Conservation (phyloP, 768 basidiomycete genomes). For the Nidularia pulvinata region DNA sequence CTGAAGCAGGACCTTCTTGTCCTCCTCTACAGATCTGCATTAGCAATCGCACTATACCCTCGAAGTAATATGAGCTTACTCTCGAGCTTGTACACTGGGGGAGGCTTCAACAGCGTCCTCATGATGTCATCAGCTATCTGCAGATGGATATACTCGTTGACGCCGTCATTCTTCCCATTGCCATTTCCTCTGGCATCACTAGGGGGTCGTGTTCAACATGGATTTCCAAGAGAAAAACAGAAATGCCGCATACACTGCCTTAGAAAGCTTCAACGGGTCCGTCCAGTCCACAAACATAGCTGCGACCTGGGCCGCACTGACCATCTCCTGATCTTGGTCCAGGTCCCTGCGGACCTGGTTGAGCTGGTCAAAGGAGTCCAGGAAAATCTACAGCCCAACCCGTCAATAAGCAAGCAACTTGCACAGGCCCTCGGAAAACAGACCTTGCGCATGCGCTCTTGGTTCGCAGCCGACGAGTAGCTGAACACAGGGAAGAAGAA, state of each 20-base stretch:
- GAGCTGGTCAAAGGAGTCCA: constrained; percentile 39
- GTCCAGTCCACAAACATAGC: constrained; percentile 84
- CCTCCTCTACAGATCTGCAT: constrained; percentile 61
- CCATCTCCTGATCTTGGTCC: constrained; percentile 66
- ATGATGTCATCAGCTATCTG: constrained; percentile 50
- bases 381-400: constrained; percentile 44
- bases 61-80: constrained; percentile 23
- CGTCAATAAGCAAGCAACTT: too few species aligned
- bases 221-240: neutral
- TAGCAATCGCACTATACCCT: constrained; percentile 47
- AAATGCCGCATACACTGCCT: constrained; percentile 22
- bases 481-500: constrained; percentile 90
- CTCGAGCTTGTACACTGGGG: neutral
- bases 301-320: constrained; percentile 64
- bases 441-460: constrained; percentile 62
- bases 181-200: constrained; percentile 9
- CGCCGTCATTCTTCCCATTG: constrained; percentile 14
- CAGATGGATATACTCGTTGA: constrained; percentile 31
- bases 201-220: neutral
- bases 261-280: constrained; percentile 66
- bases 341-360: constrained; percentile 52
- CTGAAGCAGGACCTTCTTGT: constrained; percentile 65
- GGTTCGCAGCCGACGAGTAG: constrained; percentile 76
- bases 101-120: neutral
- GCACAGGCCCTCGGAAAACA: too few species aligned